Evolutionary conservation across 192 early-diverging fungal species (phyloP).

Genomic region (Chytriomyces confervae): DNA sequence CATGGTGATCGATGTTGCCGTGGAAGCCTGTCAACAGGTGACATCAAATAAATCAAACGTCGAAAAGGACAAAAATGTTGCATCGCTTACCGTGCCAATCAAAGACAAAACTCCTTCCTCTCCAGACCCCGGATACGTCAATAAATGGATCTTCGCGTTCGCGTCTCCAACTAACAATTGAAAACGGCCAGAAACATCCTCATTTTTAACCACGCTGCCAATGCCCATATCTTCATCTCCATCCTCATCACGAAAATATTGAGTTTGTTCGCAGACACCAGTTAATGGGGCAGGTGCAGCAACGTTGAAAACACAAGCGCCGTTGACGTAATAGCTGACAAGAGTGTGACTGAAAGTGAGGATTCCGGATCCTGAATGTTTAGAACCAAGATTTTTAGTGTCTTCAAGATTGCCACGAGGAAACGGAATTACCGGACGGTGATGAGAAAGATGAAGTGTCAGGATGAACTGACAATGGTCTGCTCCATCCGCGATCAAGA

Average conservation of each 20-base stretch:
- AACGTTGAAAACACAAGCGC: neutral
- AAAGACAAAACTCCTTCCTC: conserved; percentile 46
- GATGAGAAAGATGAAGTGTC: too few relatives aligned
- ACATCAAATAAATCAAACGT: neutral
- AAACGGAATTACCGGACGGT: neutral
- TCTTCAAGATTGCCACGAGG: neutral
- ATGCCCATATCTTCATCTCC: neutral
- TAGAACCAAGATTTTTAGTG: conserved; percentile 48
- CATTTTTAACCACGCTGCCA: neutral
- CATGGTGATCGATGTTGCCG: conserved; percentile 65
- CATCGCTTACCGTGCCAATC: neutral
- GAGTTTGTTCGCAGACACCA: neutral
- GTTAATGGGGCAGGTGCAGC: neutral
- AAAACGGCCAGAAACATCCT: conserved; percentile 69
- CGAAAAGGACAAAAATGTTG: conserved; percentile 6
- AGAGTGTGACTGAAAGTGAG: conserved; percentile 8
- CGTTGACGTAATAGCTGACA: neutral
- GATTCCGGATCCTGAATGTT: conserved; percentile 47
- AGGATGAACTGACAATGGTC: conserved; percentile 17
- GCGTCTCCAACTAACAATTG: conserved; percentile 56
- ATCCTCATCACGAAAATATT: neutral
- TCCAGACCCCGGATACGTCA: conserved; percentile 55
- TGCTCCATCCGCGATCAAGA: neutral
- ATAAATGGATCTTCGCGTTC: conserved; percentile 34
- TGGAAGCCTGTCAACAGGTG: conserved; percentile 38